Evolutionary conservation across 768 basidiomycete species (phyloP).

Genomic region (Psilocybe tampanensis): DNA sequence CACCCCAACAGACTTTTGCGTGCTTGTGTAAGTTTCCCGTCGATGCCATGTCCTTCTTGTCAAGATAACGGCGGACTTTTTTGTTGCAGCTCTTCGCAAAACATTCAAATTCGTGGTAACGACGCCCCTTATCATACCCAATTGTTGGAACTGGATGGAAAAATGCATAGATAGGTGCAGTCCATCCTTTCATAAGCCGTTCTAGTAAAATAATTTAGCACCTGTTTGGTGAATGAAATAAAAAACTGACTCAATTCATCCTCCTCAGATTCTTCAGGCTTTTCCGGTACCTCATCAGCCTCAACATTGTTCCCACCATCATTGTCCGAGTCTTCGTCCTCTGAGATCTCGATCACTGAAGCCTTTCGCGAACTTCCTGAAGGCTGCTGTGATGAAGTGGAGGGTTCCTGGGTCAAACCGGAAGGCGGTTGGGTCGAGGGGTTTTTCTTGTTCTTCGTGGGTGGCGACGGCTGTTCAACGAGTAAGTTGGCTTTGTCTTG

Average conservation of each 20-base stretch:
- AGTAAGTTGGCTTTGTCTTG: not conserved
- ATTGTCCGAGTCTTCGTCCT: too few species aligned
- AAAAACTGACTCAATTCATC: not conserved
- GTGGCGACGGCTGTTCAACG: too few species aligned
- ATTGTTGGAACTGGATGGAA: constrained; percentile 25
- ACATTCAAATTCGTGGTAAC: constrained; percentile 26
- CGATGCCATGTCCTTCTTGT: constrained; percentile 24
- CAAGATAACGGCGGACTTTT: not conserved
- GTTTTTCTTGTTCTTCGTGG: too few species aligned
- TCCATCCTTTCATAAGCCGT: constrained; percentile 23
- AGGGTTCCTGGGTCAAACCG: too few species aligned
- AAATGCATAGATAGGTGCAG: constrained; percentile 36
- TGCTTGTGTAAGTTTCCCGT: constrained; percentile 34
- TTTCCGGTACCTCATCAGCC: not conserved
- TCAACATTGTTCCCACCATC: not conserved
- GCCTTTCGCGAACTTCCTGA: not conserved
- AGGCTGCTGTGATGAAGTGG: too few species aligned
- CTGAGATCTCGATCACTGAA: not conserved
- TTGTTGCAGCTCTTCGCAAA: constrained; percentile 15
- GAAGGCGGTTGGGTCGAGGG: too few species aligned
- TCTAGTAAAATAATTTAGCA: not conserved
- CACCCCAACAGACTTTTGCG: constrained; percentile 8
- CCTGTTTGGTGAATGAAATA: not conserved
- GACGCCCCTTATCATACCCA: constrained; percentile 17
- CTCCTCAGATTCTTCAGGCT: not conserved